Conservation (phyloP, 257 asterid species). For the Plantago ovata region DNA sequence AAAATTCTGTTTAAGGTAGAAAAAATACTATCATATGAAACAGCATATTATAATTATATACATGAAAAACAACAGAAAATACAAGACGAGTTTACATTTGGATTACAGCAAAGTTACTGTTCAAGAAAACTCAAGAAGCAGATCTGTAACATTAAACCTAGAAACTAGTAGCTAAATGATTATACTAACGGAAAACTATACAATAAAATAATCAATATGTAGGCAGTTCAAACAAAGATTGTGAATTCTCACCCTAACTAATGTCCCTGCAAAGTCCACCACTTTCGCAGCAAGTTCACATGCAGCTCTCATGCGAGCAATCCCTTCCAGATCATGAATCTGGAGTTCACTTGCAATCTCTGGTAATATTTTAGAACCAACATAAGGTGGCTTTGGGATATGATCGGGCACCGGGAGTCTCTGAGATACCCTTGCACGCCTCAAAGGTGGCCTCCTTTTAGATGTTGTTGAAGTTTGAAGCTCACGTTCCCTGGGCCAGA, state of each 20-base stretch:
- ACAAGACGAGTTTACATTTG: too few species aligned
- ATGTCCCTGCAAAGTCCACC: conserved; percentile 78
- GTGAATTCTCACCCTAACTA: conserved; percentile 70
- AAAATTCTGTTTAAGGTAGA: too few species aligned
- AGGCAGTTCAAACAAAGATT: not conserved
- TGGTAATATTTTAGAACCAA: conserved; percentile 56
- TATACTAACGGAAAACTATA: conserved; percentile 7
- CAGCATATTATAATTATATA: too few species aligned
- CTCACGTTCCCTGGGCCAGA: conserved; percentile 62
- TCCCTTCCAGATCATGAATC: conserved; percentile 75
- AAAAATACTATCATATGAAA: too few species aligned
- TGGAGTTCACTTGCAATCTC: conserved; percentile 69
- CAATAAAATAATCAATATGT: conserved; percentile 10
- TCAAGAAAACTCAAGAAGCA: too few species aligned
- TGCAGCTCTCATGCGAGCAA: conserved; percentile 80
- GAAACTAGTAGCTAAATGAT: not conserved
- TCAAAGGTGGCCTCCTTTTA: conserved; percentile 68
- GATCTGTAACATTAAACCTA: too few species aligned
- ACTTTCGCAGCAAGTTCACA: conserved; percentile 95
- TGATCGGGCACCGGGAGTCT: conserved; percentile 83
- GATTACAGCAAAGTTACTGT: too few species aligned
- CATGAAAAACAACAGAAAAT: too few species aligned
- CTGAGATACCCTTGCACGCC: conserved; percentile 85
- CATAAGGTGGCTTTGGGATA: conserved; percentile 80
- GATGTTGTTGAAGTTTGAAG: conserved; percentile 50